Evolutionary conservation across 306 rosid species (phyloP), one percentile per base, ranked within the genome.

Genomic region (Cucurbita moschata): DNA sequence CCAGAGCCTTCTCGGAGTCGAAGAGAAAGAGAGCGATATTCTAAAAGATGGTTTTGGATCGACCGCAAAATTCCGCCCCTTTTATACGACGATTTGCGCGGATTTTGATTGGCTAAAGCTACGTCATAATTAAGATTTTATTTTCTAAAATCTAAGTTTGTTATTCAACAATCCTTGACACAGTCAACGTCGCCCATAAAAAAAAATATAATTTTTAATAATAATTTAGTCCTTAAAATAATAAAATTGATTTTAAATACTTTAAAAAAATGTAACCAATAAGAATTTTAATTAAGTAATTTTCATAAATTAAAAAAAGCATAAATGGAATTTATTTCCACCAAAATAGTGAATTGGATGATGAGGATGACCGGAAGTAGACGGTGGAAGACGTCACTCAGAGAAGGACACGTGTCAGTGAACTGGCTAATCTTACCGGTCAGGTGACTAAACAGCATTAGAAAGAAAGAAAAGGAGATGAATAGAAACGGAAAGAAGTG

Each of bases 1-100:
- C 66, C 67, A 67, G 72, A 54, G 81, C 65, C 67, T 79, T 73
- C 77, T 11, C 18, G 55, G 12, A 52, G 65, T 5, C 35, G 46
- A 8, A 61, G 44, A 65, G 11, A 55, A 50, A 44, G 19, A 72
- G n/a, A 2, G 12, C 62, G 67, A 23, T 56, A 8, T 44, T 9
- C 3, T 6, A 39, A 38, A 12, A 38, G 42, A 4, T 0, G 12
- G 19, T 23, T 23, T 51, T 15, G 15, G 63, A 26, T 57, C 16
- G 4, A 1, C 8, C 10, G 10, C 2, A 26, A 26, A 1, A 26
- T 26, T 21, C 68, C 43, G 23, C 68, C 43, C 21, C 3, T 3
- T 3, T 60, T 61, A 14, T 6, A 37, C 1, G 1, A 60, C 35
- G 23, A 37, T 62, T 61, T 38, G 6, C 2, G 47, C 8, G 12